A percentile compares a stretch with the other conserved stretches of the same genome.
Evolutionary conservation across 192 early-diverging fungal species (phyloP).

Genomic region (Funneliformis mosseae): DNA sequence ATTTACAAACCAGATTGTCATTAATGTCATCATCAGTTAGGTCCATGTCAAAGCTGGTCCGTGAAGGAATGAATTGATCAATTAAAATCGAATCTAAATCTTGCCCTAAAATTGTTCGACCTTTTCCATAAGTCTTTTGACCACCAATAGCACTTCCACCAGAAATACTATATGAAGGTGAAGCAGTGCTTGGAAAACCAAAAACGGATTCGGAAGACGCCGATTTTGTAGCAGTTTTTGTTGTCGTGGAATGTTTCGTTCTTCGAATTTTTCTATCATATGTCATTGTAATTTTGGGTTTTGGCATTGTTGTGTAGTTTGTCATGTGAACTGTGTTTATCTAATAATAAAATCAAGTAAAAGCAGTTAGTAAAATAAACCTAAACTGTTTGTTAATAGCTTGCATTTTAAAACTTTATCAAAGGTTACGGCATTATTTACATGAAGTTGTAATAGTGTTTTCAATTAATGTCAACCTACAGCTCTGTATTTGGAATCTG

Average conservation of each 20-base stretch:
- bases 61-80: not conserved
- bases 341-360: not conserved
- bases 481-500: too few species aligned
- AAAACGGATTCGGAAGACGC: not conserved
- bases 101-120: conserved; percentile 16
- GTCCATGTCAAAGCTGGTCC: not conserved
- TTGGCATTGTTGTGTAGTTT: not conserved
- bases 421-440: too few species aligned
- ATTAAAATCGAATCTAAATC: not conserved
- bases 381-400: too few species aligned
- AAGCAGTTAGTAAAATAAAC: not conserved
- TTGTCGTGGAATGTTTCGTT: not conserved
- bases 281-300: not conserved
- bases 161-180: not conserved
- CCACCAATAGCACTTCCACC: not conserved
- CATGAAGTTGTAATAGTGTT: too few species aligned
- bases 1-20: not conserved
- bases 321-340: not conserved
- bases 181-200: not conserved
- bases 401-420: too few species aligned
- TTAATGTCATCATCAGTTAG: not conserved
- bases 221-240: not conserved
- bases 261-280: not conserved
- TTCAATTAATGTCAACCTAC: too few species aligned
- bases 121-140: conserved; percentile 23